phyloP scores from a whole-genome alignment of 1,284 basidiomycete genomes.

The Puccinia horiana region DNA sequence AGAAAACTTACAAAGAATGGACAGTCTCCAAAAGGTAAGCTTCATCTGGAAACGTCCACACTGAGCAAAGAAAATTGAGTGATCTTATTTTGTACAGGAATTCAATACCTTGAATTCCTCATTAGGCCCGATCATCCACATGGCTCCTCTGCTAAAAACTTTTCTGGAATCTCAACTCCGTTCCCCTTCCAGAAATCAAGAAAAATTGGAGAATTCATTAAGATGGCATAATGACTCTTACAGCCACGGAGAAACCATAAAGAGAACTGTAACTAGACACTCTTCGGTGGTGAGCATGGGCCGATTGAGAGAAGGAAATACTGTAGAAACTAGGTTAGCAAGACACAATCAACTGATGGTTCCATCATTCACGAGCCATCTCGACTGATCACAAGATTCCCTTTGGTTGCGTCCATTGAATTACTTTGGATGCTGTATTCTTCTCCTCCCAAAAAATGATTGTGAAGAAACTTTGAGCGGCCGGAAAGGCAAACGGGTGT shows the following conservation, averaged over 20 bases:
- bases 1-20: not conserved
- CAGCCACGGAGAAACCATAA: not conserved
- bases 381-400: not conserved
- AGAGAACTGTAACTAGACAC: not conserved
- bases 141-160: slow-evolving; percentile 22
- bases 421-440: not conserved
- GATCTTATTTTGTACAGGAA: not conserved
- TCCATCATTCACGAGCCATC: too few relatives aligned
- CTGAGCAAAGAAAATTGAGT: not conserved
- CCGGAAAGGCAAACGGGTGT: not conserved
- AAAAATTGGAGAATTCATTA: not conserved
- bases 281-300: not conserved
- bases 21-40: not conserved
- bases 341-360: not conserved
- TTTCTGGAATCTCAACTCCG: slow-evolving; percentile 22
- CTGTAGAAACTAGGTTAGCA: slow-evolving; percentile 8
- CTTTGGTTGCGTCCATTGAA: not conserved
- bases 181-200: not conserved
- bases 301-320: not conserved
- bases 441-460: not conserved
- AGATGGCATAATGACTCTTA: not conserved
- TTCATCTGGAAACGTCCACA: not conserved
- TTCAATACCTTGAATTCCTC: slow-evolving; percentile 11
- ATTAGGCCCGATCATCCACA: not conserved
- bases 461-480: not conserved